A percentile compares a stretch with the other conserved stretches of the same genome.
phyloP scores from a whole-genome alignment of 148 eudicot species.

The Nyssa sinensis region DNA sequence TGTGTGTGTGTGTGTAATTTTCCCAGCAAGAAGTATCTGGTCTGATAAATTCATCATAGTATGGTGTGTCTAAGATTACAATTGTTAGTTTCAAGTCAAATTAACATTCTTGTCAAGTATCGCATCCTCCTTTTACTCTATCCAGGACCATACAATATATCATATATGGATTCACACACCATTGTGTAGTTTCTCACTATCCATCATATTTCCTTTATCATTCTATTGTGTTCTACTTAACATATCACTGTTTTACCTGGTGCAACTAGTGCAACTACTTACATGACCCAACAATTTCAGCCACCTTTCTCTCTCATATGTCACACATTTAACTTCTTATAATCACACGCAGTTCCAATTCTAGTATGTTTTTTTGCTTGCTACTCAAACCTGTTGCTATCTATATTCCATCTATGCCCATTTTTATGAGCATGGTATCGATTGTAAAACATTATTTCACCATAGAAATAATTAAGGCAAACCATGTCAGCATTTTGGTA shows the following conservation, averaged over 20 bases:
- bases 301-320: neutral
- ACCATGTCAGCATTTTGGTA: too few relatives aligned
- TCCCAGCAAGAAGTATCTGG: neutral
- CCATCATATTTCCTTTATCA: neutral
- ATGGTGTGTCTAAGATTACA: neutral
- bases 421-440: neutral
- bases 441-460: neutral
- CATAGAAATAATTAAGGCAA: neutral
- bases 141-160: neutral
- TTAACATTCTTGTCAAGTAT: neutral
- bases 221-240: neutral
- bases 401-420: neutral
- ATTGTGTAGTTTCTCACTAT: neutral
- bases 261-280: slow-evolving; percentile 7
- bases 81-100: neutral
- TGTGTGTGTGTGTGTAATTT: neutral
- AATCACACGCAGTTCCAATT: neutral
- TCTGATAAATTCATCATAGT: neutral
- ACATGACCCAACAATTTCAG: neutral
- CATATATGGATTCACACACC: neutral
- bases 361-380: neutral
- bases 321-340: neutral
- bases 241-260: slow-evolving; percentile 4
- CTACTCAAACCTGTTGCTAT: neutral
- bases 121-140: neutral